Conservation (phyloP, 345 rosid species). For the Eucalyptus lansdowneana region DNA sequence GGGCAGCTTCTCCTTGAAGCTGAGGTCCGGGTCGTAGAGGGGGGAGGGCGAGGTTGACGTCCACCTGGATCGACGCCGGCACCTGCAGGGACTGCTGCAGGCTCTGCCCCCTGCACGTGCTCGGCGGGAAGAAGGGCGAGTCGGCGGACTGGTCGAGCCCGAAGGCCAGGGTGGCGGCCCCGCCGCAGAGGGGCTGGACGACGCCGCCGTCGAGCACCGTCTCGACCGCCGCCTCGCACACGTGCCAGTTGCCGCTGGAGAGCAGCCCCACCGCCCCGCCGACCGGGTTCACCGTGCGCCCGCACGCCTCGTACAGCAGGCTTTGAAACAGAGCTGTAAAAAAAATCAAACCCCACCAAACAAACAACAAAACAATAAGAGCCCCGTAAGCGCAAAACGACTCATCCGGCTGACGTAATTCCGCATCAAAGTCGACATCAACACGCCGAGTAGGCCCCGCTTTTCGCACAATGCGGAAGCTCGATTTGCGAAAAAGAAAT, state of each 20-base stretch:
- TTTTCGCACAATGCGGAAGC: background rate
- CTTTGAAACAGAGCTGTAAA: conserved; percentile 17
- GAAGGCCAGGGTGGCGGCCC: background rate
- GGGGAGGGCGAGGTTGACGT: background rate
- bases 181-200: background rate
- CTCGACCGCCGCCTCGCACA: conserved; percentile 24
- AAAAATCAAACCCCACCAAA: background rate
- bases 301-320: conserved; percentile 29
- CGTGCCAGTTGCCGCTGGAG: conserved; percentile 20
- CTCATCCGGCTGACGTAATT: background rate
- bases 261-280: conserved; percentile 29
- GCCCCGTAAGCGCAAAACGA: background rate
- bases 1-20: background rate
- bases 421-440: background rate
- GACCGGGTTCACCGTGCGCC: conserved; percentile 27
- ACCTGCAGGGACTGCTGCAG: background rate
- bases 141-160: background rate
- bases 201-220: conserved; percentile 15
- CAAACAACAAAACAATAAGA: background rate
- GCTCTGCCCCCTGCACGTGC: background rate
- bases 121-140: background rate
- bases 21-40: background rate
- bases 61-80: background rate
- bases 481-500: background rate
- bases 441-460: background rate